Percentiles rank a stretch among this genome's conserved stretches.
phyloP scores from a whole-genome alignment of 169 alveolate species.

The Babesia ovis region DNA sequence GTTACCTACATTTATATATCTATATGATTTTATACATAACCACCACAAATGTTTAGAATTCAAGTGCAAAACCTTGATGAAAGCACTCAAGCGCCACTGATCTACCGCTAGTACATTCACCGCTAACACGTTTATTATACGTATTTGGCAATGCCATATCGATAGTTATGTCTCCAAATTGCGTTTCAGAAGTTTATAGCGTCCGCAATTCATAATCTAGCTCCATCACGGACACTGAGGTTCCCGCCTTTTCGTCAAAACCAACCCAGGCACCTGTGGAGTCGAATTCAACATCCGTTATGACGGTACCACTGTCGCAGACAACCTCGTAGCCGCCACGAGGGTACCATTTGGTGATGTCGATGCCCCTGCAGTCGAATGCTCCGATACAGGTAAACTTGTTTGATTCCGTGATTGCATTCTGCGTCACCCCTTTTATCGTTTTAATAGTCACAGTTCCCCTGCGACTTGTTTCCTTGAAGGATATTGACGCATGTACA shows the following conservation, averaged over 20 bases:
- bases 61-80: too few relatives aligned
- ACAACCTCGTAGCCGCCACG: slow-evolving; percentile 63
- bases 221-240: slow-evolving; percentile 56
- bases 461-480: slow-evolving; percentile 58
- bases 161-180: background rate
- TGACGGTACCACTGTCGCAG: slow-evolving; percentile 61
- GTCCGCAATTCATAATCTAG: slow-evolving; percentile 59
- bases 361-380: slow-evolving; percentile 67
- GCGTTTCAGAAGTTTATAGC: slow-evolving; percentile 10
- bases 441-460: slow-evolving; percentile 56
- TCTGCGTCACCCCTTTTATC: slow-evolving; percentile 39
- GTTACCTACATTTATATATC: background rate
- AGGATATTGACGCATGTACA: slow-evolving; percentile 40
- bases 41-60: too few relatives aligned
- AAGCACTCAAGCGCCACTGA: background rate
- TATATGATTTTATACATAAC: too few relatives aligned
- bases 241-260: slow-evolving; percentile 57
- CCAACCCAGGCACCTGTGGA: slow-evolving; percentile 66
- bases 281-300: slow-evolving; percentile 51
- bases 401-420: slow-evolving; percentile 25
- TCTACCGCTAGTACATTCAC: background rate
- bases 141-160: background rate
- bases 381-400: slow-evolving; percentile 55
- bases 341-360: slow-evolving; percentile 54
- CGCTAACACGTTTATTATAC: background rate